Evolutionary conservation across 1,284 basidiomycete species (phyloP).

Genomic region (Mycosarcoma maydis): DNA sequence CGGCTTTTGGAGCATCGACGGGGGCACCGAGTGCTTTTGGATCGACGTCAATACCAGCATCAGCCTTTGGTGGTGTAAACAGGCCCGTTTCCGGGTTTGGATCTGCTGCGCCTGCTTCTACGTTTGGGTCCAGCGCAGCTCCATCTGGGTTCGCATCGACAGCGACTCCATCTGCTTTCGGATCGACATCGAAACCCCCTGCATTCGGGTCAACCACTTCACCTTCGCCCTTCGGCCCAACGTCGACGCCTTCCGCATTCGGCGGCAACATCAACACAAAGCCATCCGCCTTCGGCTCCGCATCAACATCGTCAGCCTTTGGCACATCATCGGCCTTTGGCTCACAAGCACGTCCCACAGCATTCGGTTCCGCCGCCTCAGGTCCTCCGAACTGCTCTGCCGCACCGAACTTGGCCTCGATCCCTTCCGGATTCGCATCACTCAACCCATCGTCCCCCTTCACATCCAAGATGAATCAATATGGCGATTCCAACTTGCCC

Average conservation of each 20-base stretch:
- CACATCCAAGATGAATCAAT: conserved; percentile 14
- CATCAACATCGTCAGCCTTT: conserved; percentile 12
- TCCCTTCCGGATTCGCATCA: conserved; percentile 12
- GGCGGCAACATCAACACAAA: neutral
- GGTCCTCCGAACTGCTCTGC: neutral
- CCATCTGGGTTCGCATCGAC: conserved; percentile 15
- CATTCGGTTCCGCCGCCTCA: conserved; percentile 12
- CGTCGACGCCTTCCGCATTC: conserved; percentile 8
- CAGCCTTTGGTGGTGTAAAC: conserved; percentile 14
- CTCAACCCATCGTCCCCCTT: conserved; percentile 25
- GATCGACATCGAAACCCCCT: neutral
- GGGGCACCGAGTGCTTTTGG: conserved; percentile 21
- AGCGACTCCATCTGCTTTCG: conserved; percentile 9
- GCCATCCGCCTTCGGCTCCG: too few species aligned
- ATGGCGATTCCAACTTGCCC: conserved; percentile 40
- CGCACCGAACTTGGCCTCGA: neutral
- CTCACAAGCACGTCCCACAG: conserved; percentile 14
- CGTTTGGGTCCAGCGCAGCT: conserved; percentile 18
- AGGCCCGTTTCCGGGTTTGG: conserved; percentile 21
- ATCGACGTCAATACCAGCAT: conserved; percentile 9
- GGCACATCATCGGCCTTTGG: conserved; percentile 17
- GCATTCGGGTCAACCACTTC: conserved; percentile 2
- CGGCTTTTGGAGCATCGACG: conserved; percentile 17
- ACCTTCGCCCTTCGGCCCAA: conserved; percentile 11
- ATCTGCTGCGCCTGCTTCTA: conserved; percentile 11